These are phyloP conservation scores for Taphrina pruni DNA, from an alignment of 1,139 yeast species.

Conservation along the genomic window DNA sequence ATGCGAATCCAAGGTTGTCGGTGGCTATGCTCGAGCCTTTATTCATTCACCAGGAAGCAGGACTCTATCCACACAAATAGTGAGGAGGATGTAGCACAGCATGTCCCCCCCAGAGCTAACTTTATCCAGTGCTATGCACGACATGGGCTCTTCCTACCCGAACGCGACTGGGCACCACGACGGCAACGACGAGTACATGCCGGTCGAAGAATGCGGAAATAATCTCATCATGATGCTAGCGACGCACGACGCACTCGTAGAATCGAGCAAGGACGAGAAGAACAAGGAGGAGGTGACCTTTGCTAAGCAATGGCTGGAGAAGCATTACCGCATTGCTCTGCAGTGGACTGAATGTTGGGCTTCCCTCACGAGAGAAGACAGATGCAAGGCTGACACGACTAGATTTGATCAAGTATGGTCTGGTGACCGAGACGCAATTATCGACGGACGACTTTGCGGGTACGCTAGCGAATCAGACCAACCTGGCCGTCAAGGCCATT, in stretches of 20 bases:
- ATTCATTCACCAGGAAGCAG: slow-evolving; percentile 20
- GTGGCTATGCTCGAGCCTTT: slow-evolving; percentile 22
- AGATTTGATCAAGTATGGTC: slow-evolving; percentile 17
- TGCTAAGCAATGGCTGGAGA: slow-evolving; percentile 14
- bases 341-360: slow-evolving; percentile 21
- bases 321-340: slow-evolving; percentile 8
- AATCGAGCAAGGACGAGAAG: background rate
- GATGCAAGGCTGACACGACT: background rate
- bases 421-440: slow-evolving; percentile 15
- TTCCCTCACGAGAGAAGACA: background rate
- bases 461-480: slow-evolving; percentile 32
- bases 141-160: slow-evolving; percentile 27
- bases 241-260: slow-evolving; percentile 7
- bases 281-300: background rate
- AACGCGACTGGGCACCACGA: slow-evolving; percentile 36
- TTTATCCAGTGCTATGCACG: slow-evolving; percentile 26
- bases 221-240: slow-evolving; percentile 36
- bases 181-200: slow-evolving; percentile 38
- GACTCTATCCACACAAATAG: slow-evolving; percentile 28
- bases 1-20: slow-evolving; percentile 23
- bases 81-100: background rate
- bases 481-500: slow-evolving; percentile 35
- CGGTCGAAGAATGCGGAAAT: slow-evolving; percentile 37
- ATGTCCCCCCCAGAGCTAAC: background rate
- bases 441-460: slow-evolving; percentile 39